phyloP scores from a whole-genome alignment of 1,284 basidiomycete genomes.

The Gomphus bonarii region DNA sequence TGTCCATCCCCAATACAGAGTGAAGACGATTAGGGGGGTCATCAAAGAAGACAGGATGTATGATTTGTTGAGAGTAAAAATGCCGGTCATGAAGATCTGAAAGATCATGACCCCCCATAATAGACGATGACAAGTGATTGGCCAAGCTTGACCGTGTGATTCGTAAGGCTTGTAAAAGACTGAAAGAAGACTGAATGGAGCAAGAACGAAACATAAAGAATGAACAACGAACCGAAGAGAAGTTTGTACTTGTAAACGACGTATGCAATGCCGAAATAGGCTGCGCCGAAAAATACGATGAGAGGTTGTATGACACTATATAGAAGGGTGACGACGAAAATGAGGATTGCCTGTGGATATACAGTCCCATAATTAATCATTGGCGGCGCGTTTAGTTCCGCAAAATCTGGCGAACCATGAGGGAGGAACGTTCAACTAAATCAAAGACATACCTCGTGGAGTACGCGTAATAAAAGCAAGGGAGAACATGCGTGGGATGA shows the following conservation, averaged over 20 bases:
- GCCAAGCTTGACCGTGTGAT: conserved; percentile 90
- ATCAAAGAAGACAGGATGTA: conserved; percentile 71
- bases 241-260: conserved; percentile 98
- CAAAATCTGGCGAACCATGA: conserved; percentile 53
- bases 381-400: conserved; percentile 93
- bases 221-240: conserved; percentile 64
- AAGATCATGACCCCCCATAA: conserved; percentile 86
- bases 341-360: conserved; percentile 90
- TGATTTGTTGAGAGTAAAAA: conserved; percentile 79
- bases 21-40: conserved; percentile 67
- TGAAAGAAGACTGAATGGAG: conserved; percentile 20
- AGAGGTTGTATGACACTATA: conserved; percentile 95
- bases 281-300: conserved; percentile 87
- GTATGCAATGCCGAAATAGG: conserved; percentile 92
- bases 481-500: conserved; percentile 66
- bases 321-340: conserved; percentile 90
- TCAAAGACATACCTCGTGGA: conserved; percentile 57
- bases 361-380: conserved; percentile 92
- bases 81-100: conserved; percentile 86
- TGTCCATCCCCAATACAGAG: conserved; percentile 73
- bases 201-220: neutral
- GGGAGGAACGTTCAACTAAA: conserved; percentile 3
- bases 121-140: conserved; percentile 78
- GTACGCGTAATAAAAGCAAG: conserved; percentile 71
- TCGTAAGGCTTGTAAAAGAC: conserved; percentile 94